These are phyloP conservation scores for Marasmius oreades DNA, from an alignment of 1,284 basidiomycete genomes.

Conservation along the genomic window DNA sequence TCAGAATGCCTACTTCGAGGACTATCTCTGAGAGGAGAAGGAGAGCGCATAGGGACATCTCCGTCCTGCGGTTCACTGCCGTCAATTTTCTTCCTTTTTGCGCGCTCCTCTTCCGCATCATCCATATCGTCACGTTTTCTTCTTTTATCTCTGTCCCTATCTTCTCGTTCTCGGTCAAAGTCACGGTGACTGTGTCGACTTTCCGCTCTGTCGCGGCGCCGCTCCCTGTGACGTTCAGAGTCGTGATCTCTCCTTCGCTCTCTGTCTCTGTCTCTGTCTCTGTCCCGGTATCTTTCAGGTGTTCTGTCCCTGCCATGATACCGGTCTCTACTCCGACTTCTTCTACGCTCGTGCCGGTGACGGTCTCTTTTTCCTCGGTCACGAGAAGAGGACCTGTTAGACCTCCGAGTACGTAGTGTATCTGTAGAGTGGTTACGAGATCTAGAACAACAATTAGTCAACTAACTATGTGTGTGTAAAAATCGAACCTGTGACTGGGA, in stretches of 20 bases:
- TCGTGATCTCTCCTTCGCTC: conserved; percentile 43
- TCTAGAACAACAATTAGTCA: conserved; percentile 29
- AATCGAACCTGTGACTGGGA: conserved; percentile 59
- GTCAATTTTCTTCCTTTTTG: conserved; percentile 53
- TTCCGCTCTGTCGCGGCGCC: conserved; percentile 36
- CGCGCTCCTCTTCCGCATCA: conserved; percentile 43
- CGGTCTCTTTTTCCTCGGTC: conserved; percentile 46
- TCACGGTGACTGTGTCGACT: conserved; percentile 47
- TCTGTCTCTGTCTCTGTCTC: conserved; percentile 42
- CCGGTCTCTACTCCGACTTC: conserved; percentile 51
- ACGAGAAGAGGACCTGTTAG: conserved; percentile 66
- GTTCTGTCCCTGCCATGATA: conserved; percentile 50
- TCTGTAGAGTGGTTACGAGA: conserved; percentile 71
- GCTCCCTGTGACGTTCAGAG: conserved; percentile 37
- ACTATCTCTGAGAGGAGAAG: conserved; percentile 49
- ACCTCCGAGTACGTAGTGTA: conserved; percentile 65
- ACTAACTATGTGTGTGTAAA: conserved; percentile 11
- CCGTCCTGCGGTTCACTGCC: conserved; percentile 33
- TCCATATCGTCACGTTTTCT: conserved; percentile 62
- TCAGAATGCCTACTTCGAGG: conserved; percentile 37
- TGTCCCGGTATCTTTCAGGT: conserved; percentile 10
- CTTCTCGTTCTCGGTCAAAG: conserved; percentile 48
- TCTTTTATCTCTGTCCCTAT: conserved; percentile 45
- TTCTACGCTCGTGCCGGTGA: conserved; percentile 48
- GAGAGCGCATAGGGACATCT: conserved; percentile 35